Conservation (phyloP, 148 eudicot genomes). For the Suaeda aralocaspica region DNA sequence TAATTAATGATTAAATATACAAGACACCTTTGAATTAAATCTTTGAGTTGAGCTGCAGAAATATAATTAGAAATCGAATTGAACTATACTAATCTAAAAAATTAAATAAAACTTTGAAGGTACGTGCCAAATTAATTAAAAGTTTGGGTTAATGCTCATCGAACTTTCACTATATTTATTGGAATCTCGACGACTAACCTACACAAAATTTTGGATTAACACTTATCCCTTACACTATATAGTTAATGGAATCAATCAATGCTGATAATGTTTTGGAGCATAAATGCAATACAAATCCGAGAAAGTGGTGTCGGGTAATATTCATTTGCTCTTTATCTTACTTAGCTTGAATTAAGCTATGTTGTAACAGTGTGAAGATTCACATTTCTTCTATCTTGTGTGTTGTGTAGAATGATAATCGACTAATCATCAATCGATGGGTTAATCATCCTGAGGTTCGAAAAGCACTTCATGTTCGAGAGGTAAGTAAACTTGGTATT, state of each 20-base stretch:
- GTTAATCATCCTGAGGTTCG: slow-evolving; percentile 3
- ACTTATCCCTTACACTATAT: background rate
- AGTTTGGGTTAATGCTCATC: too few relatives aligned
- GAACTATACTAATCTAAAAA: too few relatives aligned
- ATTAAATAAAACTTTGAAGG: too few relatives aligned
- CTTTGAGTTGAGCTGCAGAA: too few relatives aligned
- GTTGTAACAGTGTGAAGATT: background rate
- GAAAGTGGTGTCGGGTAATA: slow-evolving; percentile 10
- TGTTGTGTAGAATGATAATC: background rate
- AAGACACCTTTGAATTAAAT: too few relatives aligned
- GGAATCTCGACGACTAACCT: too few relatives aligned
- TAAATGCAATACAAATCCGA: background rate
- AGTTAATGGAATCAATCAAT: background rate
- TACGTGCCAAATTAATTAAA: too few relatives aligned
- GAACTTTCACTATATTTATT: too few relatives aligned
- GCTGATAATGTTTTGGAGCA: background rate
- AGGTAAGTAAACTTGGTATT: background rate
- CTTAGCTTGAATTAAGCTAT: background rate
- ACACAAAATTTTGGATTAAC: background rate
- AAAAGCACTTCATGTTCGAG: slow-evolving; percentile 7
- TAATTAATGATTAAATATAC: background rate
- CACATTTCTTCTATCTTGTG: background rate
- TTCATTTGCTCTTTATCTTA: background rate
- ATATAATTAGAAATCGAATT: too few relatives aligned
- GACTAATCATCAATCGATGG: background rate